Conservation (phyloP, 2,329 filamentous ascomycete species). For the Stagonosporopsis cucurbitacearum region DNA sequence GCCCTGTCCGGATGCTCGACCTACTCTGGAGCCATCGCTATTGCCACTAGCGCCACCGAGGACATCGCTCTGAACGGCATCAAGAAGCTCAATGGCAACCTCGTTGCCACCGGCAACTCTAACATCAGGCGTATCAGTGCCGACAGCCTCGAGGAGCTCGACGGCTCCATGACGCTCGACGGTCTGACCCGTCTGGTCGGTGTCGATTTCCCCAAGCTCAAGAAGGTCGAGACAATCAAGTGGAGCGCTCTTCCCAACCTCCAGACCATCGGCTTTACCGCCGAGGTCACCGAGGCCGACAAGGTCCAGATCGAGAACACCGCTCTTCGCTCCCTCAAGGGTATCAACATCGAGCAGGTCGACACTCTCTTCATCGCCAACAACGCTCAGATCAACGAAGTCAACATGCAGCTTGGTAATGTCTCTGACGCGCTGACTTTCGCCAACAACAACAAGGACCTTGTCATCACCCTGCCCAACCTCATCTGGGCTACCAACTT, state of each 20-base stretch:
- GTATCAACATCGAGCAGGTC: constrained; percentile 79
- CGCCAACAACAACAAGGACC: constrained; percentile 77
- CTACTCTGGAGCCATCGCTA: constrained; percentile 71
- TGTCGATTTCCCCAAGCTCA: constrained; percentile 71
- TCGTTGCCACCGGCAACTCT: constrained; percentile 61
- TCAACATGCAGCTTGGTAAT: constrained; percentile 79
- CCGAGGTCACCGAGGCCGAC: constrained; percentile 70
- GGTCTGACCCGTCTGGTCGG: constrained; percentile 72
- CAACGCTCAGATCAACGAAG: constrained; percentile 79
- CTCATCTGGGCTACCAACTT: constrained; percentile 80
- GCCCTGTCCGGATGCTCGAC: constrained; percentile 69
- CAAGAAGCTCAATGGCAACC: constrained; percentile 63
- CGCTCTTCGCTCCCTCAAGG: constrained; percentile 75
- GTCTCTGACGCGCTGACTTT: constrained; percentile 75
- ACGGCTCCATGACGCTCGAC: constrained; percentile 71
- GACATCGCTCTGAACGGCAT: constrained; percentile 68
- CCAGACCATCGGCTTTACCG: constrained; percentile 64
- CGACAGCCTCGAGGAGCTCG: constrained; percentile 68
- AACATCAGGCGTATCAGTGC: constrained; percentile 70
- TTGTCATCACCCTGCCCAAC: constrained; percentile 77
- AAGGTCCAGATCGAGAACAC: constrained; percentile 85
- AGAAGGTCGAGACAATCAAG: constrained; percentile 68
- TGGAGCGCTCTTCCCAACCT: constrained; percentile 75
- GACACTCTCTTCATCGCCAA: constrained; percentile 78
- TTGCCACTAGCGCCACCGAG: constrained; percentile 64